phyloP scores from a whole-genome alignment of 2,329 filamentous ascomycete genomes.

The Penicillium decumbens region DNA sequence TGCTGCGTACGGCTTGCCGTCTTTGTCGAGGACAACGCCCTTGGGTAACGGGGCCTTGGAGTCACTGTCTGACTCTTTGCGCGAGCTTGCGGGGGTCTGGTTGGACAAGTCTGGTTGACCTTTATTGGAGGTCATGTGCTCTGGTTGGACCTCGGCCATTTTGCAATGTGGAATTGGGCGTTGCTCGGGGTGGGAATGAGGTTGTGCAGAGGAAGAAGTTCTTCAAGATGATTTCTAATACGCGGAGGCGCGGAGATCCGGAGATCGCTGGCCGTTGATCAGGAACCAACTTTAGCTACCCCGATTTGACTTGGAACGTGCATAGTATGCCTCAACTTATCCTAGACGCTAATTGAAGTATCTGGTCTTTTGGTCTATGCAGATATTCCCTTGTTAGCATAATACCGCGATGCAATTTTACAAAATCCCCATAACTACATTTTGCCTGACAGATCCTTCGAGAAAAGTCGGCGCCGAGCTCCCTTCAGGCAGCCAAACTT shows the following conservation, averaged over 20 bases:
- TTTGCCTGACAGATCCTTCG: too few relatives aligned
- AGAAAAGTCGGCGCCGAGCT: too few relatives aligned
- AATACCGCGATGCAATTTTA: too few relatives aligned
- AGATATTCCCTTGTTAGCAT: too few relatives aligned
- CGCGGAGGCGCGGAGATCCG: constrained; percentile 6
- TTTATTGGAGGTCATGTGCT: constrained; percentile 21
- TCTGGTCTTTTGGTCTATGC: too few relatives aligned
- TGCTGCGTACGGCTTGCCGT: constrained; percentile 47
- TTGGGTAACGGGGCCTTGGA: constrained; percentile 37
- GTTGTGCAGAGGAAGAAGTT: background rate
- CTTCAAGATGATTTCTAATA: constrained; percentile 17
- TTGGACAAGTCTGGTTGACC: constrained; percentile 5
- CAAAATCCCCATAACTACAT: too few relatives aligned
- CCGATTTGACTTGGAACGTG: background rate
- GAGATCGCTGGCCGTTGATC: background rate
- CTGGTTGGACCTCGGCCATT: constrained; percentile 20
- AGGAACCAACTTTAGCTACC: background rate
- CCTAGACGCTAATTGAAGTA: too few relatives aligned
- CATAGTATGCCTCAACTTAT: background rate
- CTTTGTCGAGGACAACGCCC: constrained; percentile 48
- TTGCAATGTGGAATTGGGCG: background rate
- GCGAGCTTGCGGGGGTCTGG: constrained; percentile 12
- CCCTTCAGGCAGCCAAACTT: too few relatives aligned
- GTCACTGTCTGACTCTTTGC: constrained; percentile 21
- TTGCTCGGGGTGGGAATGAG: background rate